phyloP scores from a whole-genome alignment of 78 protist species.

The Cavenderia fasciculata region DNA sequence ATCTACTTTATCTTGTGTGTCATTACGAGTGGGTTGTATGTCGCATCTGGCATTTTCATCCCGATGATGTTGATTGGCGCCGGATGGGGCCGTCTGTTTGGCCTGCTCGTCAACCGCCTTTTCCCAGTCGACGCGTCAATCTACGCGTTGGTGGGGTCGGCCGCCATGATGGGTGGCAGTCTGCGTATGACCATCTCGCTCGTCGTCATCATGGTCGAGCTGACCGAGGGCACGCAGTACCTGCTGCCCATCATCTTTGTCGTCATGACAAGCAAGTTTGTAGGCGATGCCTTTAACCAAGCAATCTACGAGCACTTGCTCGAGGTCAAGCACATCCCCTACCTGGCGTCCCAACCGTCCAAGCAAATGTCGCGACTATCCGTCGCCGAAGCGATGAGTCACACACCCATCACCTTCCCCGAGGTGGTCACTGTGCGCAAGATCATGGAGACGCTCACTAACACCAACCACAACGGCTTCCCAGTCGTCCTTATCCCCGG shows the following conservation, averaged over 20 bases:
- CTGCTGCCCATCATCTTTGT: constrained; percentile 86
- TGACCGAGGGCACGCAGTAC: constrained; percentile 75
- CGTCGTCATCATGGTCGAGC: constrained; percentile 88
- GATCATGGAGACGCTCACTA: constrained; percentile 16
- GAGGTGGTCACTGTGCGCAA: constrained; percentile 43
- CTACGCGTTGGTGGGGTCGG: constrained; percentile 92
- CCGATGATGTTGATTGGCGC: constrained; percentile 86
- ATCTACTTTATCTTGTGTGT: constrained; percentile 1
- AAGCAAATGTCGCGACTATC: constrained; percentile 15
- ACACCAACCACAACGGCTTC: constrained; percentile 82
- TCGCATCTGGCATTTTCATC: constrained; percentile 83
- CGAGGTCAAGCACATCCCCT: constrained; percentile 85
- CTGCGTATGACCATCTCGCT: constrained; percentile 91
- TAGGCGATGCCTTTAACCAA: constrained; percentile 80
- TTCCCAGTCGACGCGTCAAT: constrained; percentile 63
- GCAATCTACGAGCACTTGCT: constrained; percentile 86
- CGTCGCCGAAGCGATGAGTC: constrained; percentile 77
- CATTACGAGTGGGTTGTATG: constrained; percentile 30
- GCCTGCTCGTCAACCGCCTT: background rate
- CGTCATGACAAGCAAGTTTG: constrained; percentile 83
- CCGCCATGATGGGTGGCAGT: constrained; percentile 92
- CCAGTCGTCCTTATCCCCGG: constrained; percentile 78
- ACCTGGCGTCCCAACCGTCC: constrained; percentile 84
- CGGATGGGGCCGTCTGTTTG: constrained; percentile 80
- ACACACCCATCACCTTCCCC: constrained; percentile 22